phyloP scores from a whole-genome alignment of 2,329 filamentous ascomycete genomes.

The Bipolaris gigantea region DNA sequence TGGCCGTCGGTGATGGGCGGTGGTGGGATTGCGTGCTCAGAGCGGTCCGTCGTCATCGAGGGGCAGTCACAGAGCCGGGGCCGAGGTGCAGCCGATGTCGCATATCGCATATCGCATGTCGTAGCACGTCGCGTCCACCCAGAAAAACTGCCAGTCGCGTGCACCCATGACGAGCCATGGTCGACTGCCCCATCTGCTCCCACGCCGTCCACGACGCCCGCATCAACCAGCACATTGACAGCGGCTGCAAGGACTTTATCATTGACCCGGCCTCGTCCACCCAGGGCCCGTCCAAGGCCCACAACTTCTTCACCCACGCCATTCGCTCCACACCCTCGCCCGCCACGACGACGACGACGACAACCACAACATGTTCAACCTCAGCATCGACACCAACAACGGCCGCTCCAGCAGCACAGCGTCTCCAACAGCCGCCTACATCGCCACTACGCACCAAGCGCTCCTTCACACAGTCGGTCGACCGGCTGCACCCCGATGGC shows the following conservation, averaged over 20 bases:
- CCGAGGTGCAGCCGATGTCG: slow-evolving; percentile 12
- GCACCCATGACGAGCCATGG: slow-evolving; percentile 46
- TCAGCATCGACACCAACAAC: slow-evolving; percentile 29
- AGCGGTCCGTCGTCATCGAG: slow-evolving; percentile 36
- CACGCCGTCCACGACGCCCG: slow-evolving; percentile 69
- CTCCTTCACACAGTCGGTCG: slow-evolving; percentile 22
- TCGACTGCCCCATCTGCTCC: slow-evolving; percentile 81
- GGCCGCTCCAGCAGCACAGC: slow-evolving; percentile 7
- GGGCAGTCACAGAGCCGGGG: slow-evolving; percentile 7
- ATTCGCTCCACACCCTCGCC: slow-evolving; percentile 39
- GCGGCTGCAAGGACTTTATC: slow-evolving; percentile 70
- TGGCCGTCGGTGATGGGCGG: slow-evolving; percentile 7
- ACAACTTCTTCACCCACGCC: slow-evolving; percentile 60
- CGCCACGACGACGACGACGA: neutral
- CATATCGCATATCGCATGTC: slow-evolving; percentile 15
- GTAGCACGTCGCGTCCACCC: slow-evolving; percentile 15
- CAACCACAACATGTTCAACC: slow-evolving; percentile 1
- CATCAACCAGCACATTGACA: slow-evolving; percentile 93
- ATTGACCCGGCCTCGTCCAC: slow-evolving; percentile 49
- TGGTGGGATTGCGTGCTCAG: slow-evolving; percentile 34
- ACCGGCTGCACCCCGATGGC: slow-evolving; percentile 20
- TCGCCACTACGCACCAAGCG: slow-evolving; percentile 34
- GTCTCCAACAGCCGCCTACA: slow-evolving; percentile 27
- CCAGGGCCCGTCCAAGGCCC: slow-evolving; percentile 41
- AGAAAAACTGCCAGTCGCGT: slow-evolving; percentile 14